Evolutionary conservation across 2,329 filamentous ascomycete species (phyloP).

Genomic region (Mycosphaerelloides madeirae): DNA sequence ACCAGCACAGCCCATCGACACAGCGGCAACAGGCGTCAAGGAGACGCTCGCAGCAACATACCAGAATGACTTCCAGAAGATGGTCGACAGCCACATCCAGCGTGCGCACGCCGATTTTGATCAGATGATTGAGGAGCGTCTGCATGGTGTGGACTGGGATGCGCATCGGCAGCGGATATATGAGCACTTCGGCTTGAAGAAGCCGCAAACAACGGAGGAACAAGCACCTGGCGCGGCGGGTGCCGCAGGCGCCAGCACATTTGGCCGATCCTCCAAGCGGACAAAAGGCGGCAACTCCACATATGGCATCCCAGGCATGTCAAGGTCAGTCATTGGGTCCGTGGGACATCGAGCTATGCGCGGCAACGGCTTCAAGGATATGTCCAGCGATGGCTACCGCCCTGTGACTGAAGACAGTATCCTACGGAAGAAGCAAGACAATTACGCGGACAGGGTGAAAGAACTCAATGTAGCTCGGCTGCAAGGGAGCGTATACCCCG

Average conservation of each 20-base stretch:
- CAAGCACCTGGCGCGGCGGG: slow-evolving; percentile 27
- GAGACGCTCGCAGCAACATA: slow-evolving; percentile 27
- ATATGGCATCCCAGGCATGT: slow-evolving; percentile 66
- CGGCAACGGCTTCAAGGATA: slow-evolving; percentile 37
- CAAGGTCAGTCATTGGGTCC: slow-evolving; percentile 81
- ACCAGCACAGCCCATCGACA: slow-evolving; percentile 7
- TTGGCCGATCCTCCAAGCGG: slow-evolving; percentile 48
- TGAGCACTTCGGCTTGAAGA: slow-evolving; percentile 83
- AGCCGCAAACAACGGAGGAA: slow-evolving; percentile 34
- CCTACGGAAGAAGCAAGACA: slow-evolving; percentile 76
- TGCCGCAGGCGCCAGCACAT: slow-evolving; percentile 36
- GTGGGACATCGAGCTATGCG: slow-evolving; percentile 53
- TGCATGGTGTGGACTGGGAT: slow-evolving; percentile 87
- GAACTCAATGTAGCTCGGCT: slow-evolving; percentile 70
- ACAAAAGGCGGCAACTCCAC: slow-evolving; percentile 44
- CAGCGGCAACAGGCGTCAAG: slow-evolving; percentile 24
- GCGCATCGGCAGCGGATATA: slow-evolving; percentile 89
- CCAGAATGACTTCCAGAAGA: slow-evolving; percentile 61
- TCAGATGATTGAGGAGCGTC: slow-evolving; percentile 86
- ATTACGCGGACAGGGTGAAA: slow-evolving; percentile 74
- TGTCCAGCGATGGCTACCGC: slow-evolving; percentile 42
- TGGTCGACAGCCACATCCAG: slow-evolving; percentile 50
- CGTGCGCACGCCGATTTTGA: slow-evolving; percentile 90
- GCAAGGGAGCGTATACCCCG: slow-evolving; percentile 62
- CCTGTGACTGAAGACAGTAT: slow-evolving; percentile 66